These are phyloP conservation scores for Hymenoscyphus fraxineus DNA, from an alignment of 2,329 filamentous ascomycete genomes.

Conservation along the genomic window DNA sequence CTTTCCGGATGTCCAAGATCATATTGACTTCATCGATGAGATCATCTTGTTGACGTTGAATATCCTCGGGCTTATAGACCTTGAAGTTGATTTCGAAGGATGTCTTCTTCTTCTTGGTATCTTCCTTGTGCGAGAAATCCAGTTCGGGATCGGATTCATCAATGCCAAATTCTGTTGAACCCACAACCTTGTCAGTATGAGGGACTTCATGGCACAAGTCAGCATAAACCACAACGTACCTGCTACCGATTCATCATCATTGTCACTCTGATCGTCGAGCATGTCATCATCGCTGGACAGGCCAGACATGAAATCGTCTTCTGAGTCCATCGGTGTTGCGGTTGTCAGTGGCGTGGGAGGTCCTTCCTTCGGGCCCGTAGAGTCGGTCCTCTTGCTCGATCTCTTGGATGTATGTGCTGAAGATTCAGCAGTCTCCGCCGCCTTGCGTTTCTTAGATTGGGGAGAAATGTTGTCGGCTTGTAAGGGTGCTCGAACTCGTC, in stretches of 20 bases:
- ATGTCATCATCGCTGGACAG: conserved; percentile 74
- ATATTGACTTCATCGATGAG: conserved; percentile 87
- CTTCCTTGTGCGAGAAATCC: conserved; percentile 54
- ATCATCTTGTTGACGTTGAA: conserved; percentile 78
- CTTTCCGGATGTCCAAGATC: conserved; percentile 83
- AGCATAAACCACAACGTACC: conserved; percentile 23
- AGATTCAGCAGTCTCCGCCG: conserved; percentile 41
- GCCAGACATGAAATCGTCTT: conserved; percentile 88
- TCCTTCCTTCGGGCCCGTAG: conserved; percentile 37
- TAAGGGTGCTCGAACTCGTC: conserved; percentile 28
- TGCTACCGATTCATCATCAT: conserved; percentile 57
- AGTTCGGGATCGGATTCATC: conserved; percentile 50
- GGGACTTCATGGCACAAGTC: not conserved
- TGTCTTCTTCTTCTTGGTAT: conserved; percentile 66
- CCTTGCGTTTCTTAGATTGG: conserved; percentile 49
- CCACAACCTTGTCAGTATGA: conserved; percentile 10
- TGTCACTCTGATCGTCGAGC: conserved; percentile 72
- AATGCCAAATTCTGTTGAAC: conserved; percentile 35
- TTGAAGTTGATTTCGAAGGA: conserved; percentile 83
- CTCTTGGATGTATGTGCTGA: conserved; percentile 34
- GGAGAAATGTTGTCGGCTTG: conserved; percentile 48
- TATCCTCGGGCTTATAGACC: conserved; percentile 74
- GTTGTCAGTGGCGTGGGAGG: conserved; percentile 57
- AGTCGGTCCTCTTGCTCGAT: conserved; percentile 36
- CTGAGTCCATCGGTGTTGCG: conserved; percentile 78